Base-by-base conservation (phyloP, 441 rosid genomes). In the Heliophila coronopifolia region DNA sequence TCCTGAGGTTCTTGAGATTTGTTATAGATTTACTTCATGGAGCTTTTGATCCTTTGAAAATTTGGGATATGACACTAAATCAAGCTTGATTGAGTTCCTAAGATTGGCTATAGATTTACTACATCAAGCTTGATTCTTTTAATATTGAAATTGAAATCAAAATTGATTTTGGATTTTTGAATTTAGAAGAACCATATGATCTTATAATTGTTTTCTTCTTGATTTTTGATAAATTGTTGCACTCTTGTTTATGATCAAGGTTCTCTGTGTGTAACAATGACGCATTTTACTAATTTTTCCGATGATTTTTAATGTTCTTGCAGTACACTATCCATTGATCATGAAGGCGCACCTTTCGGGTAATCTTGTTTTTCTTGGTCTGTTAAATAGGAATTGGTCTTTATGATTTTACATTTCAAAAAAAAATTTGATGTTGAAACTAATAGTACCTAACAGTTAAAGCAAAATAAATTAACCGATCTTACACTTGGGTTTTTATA, bases 311-410 rank as follows among this genome's bases (percentile, higher is more conserved):
- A 9, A 50, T 61, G 50, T 24, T 80, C 61, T 62, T 71, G 77
- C 86, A 89, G 93, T 49, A 86, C 98, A 11, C 44, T 90, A 42
- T 82, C 96, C 18, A 35, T 53, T 22, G 94, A 86, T 9, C 57
- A 84, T 65, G 73, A 77, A n/a, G 94, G 98, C 39, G 81, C 96
- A 9, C 98, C 98, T 0, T 90, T 82, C 27, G 98, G 94, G 94
- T 90, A 73, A 57, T 17, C 39, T 48, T 18, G 11, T 54, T 11
- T 11, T 44, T 13, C 12, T 8, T 13, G 12, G 24, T n/a, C n/a
- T n/a, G 22, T 47, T 19, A 45, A 6, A 47, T 26, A 19, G 39
- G 11, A 17, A 43, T 17, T 32, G 50, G 3, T 17, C 11, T 40
- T 22, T 49, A 3, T 19, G 31, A 5, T 20, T 33, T 20, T 33